These are phyloP conservation scores for Trichophyton rubrum DNA, from an alignment of 2,329 filamentous ascomycete species.

Conservation along the genomic window DNA sequence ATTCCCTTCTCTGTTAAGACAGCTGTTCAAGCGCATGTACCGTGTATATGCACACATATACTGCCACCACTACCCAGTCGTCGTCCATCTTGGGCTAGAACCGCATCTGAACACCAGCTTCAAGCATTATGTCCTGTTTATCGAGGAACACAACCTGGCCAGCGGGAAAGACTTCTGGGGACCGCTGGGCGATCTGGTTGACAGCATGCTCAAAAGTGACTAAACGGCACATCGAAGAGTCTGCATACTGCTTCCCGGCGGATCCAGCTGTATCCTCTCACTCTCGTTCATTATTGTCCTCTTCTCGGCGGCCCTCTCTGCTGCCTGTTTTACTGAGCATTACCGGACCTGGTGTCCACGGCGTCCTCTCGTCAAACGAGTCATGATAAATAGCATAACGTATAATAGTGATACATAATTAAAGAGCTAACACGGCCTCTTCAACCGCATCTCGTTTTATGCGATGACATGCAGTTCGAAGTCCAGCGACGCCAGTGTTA, in stretches of 20 bases:
- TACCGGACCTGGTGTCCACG: background rate
- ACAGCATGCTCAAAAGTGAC: slow-evolving; percentile 94
- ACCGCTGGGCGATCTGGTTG: slow-evolving; percentile 84
- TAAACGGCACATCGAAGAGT: slow-evolving; percentile 25
- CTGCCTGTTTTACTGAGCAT: background rate
- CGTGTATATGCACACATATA: slow-evolving; percentile 98
- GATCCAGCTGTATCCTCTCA: background rate
- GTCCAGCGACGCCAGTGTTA: background rate
- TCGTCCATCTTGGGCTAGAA: slow-evolving; percentile 87
- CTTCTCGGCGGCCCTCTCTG: background rate
- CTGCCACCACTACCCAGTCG: slow-evolving; percentile 97
- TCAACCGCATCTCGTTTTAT: background rate
- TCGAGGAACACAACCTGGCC: slow-evolving; percentile 87
- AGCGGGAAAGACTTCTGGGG: slow-evolving; percentile 97
- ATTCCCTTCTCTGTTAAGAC: slow-evolving; percentile 75
- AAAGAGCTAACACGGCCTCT: background rate
- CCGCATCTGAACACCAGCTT: slow-evolving; percentile 98
- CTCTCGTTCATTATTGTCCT: background rate
- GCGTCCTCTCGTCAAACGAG: background rate
- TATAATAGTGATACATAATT: slow-evolving; percentile 3
- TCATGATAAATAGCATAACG: slow-evolving; percentile 1
- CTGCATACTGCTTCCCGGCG: background rate
- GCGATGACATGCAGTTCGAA: too few species aligned
- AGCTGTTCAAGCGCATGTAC: slow-evolving; percentile 98
- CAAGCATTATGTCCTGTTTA: slow-evolving; percentile 98